Base-by-base conservation (phyloP, 2,329 filamentous ascomycete genomes). In the Pseudopithomyces maydicus region DNA sequence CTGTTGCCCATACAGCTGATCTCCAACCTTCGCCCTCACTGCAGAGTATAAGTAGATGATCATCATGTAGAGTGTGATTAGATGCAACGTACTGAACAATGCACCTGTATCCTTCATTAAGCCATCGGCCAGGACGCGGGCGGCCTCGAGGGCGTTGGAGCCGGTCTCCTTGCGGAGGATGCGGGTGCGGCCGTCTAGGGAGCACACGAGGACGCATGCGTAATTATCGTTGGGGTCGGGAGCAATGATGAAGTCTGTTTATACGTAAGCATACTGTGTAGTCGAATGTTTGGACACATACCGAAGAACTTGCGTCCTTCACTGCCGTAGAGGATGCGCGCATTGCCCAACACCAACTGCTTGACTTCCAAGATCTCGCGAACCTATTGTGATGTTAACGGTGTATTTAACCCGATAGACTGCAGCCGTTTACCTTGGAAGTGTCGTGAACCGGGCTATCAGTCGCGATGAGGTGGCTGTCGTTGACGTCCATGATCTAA, bases 131-230 rank as follows among this genome's bases (percentile, higher is more conserved):
- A 73, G 53, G 0, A 45, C 46, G 14, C 62, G 59, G 2, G 59
- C 57, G 1, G 67, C 67, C 58, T 90, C 86, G 26, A 98, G 88
- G 0, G 89, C 92, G 29, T 93, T 85, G 3, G 83, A 82, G 65
- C 85, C 84, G 54, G 97, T 89, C 74, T 95, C 88, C 36, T 82
- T 79, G 51, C 88, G 86, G 57, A 99, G 83, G 17, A 82, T 81
- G 61, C 92, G 91, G 0, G 93, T 93, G 0, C 89, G 89, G 65
- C 86, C 84, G 15, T 89, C 82, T 56, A 90, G 86, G 77, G 97
- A 98, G 39, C 89, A 93, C 63, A 97, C 87, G 72, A 98, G 97
- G 90, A 97, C 96, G 67, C 97, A 89, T 35, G 92, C 92, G 65
- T 91, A 96, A 0, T 91, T 97, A 0, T 47, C 56, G 0, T 51